Percentiles rank a stretch among this genome's conserved stretches.
Conservation (phyloP, 345 rosid genomes). For the Aethionema arabicum region DNA sequence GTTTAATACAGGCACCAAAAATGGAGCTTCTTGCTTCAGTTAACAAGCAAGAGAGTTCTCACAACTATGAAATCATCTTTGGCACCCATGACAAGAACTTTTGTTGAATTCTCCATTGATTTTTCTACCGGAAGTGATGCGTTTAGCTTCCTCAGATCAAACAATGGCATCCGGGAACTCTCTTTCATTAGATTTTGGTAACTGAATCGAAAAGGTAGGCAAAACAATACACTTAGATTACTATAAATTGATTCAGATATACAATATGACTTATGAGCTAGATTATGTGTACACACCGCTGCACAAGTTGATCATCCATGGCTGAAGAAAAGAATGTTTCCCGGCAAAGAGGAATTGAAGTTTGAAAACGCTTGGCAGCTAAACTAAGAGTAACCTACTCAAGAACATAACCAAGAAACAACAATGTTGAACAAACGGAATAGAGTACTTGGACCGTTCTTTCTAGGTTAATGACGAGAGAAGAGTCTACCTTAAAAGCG, state of each 20-base stretch:
- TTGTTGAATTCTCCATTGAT: slow-evolving; percentile 44
- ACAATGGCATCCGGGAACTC: slow-evolving; percentile 72
- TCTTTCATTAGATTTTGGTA: slow-evolving; percentile 78
- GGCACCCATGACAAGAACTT: slow-evolving; percentile 74
- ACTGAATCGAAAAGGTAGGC: slow-evolving; percentile 38
- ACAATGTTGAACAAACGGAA: slow-evolving; percentile 3
- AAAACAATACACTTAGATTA: slow-evolving; percentile 5
- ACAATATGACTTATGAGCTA: neutral
- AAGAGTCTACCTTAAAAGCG: slow-evolving; percentile 68
- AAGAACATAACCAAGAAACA: slow-evolving; percentile 19
- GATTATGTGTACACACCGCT: slow-evolving; percentile 46
- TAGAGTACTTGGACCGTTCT: neutral
- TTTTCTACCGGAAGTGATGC: slow-evolving; percentile 84
- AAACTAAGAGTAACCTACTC: slow-evolving; percentile 82
- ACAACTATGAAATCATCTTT: slow-evolving; percentile 84
- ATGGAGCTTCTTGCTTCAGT: neutral
- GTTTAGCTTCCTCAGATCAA: slow-evolving; percentile 83
- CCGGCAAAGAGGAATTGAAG: slow-evolving; percentile 73
- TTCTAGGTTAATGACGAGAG: neutral
- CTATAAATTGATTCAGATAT: neutral
- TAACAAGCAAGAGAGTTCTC: neutral
- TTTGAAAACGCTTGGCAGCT: slow-evolving; percentile 87
- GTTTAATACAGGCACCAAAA: slow-evolving; percentile 17
- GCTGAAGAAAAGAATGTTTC: slow-evolving; percentile 77
- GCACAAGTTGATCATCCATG: slow-evolving; percentile 79